Percentiles rank a stretch among this genome's conserved stretches.
These are phyloP conservation scores for Monosporozyma yasuniensis DNA, from an alignment of 805 yeast genomes.

Conservation along the genomic window DNA sequence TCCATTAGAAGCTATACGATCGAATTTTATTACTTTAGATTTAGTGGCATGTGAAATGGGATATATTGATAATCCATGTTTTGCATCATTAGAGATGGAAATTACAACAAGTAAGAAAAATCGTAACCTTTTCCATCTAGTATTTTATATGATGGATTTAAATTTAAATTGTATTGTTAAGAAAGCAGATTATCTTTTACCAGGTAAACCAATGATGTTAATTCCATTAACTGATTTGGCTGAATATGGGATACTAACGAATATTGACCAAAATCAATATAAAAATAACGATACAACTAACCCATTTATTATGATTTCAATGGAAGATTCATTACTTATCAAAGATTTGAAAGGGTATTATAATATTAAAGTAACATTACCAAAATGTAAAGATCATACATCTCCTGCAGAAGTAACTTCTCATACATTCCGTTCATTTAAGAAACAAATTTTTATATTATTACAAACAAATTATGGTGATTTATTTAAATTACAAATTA, in stretches of 20 bases:
- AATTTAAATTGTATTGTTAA: conserved; percentile 72
- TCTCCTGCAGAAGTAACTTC: conserved; percentile 35
- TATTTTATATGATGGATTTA: conserved; percentile 74
- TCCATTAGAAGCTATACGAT: conserved; percentile 60
- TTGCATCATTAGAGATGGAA: conserved; percentile 64
- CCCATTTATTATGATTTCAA: conserved; percentile 43
- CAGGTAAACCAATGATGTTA: conserved; percentile 39
- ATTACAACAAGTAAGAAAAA: background rate
- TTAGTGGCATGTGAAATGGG: conserved; percentile 62
- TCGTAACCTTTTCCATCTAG: conserved; percentile 34
- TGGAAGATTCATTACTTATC: conserved; percentile 46
- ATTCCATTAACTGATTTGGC: conserved; percentile 53
- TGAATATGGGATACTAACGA: conserved; percentile 15
- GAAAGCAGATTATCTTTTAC: conserved; percentile 33
- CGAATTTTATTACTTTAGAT: conserved; percentile 42
- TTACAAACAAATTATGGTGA: conserved; percentile 70
- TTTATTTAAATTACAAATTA: conserved; percentile 55
- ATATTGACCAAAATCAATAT: conserved; percentile 1
- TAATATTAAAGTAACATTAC: conserved; percentile 43
- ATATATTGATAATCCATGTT: conserved; percentile 65
- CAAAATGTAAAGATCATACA: conserved; percentile 33
- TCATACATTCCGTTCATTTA: conserved; percentile 59
- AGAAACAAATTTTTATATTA: conserved; percentile 52
- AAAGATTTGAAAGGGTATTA: conserved; percentile 34
- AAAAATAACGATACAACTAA: conserved; percentile 39